Base-by-base conservation (phyloP, 441 rosid genomes). In the Aquilaria agallochum region DNA sequence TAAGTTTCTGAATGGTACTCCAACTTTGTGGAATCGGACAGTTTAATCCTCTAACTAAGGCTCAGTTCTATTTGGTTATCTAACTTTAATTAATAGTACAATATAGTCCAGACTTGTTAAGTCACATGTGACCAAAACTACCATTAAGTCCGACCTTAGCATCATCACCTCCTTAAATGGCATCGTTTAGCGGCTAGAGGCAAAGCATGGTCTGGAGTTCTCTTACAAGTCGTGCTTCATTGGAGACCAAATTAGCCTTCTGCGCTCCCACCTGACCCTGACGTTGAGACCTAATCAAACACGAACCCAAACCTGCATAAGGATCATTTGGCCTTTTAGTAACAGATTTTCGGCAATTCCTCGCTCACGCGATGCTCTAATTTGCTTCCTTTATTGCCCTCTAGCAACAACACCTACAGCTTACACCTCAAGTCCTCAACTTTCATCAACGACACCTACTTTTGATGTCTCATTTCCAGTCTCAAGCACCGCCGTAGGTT, bases 281-380 rank as follows among this genome's bases (percentile, higher is more conserved):
- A 3, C 42, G 42, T 8, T 36, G 42, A 36, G 42, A 5, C 59
- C 54, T 4, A 20, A 20, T 20, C 27, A 20, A 20, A 20, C 27
- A 20, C 27, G 27, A 63, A 60, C 31, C 67, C 55, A 15, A 45
- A 0, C 52, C 77, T 11, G 72, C 66, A 33, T 68, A 75, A 60
- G 85, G 88, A 81, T 82, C 85, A 72, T 78, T 89, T 87, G 80
- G 60, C 81, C 76, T 85, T 78, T 56, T 81, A 81, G n/a, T 81
- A 72, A 42, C 83, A 76, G 1, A 78, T 2, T 87, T 78, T 54
- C 64, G 75, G 3, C 91, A 80, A 59, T 77, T 62, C 68, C 50
- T 67, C 53, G 13, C 65, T 30, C 61, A 68, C 3, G 74, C 64
- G 47, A 66, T 70, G 5, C 86, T 72, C 10, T 90, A 81, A 50